Conservation (phyloP, 345 rosid species). For the Bretschneidera sinensis region DNA sequence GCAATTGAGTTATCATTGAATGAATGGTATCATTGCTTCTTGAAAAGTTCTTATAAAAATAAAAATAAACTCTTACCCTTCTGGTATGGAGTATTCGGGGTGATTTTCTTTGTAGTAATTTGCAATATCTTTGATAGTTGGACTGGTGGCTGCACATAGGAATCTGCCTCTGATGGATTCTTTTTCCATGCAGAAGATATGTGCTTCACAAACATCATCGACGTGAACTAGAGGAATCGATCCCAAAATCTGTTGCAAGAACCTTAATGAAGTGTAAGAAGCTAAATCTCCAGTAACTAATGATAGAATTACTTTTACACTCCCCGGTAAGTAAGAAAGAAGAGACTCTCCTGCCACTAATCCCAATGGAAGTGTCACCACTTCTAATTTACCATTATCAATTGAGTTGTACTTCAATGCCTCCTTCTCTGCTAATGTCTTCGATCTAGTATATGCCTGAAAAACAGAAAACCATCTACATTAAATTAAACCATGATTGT, state of each 20-base stretch:
- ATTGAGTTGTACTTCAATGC: conserved; percentile 15
- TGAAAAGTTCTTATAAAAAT: too few species aligned
- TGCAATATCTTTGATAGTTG: too few species aligned
- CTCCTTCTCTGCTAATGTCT: conserved; percentile 26
- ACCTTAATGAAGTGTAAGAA: conserved; percentile 5
- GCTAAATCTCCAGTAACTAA: neutral
- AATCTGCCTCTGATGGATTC: conserved; percentile 25
- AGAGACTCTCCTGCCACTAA: conserved; percentile 13
- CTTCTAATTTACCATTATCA: conserved; percentile 14
- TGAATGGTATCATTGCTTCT: too few species aligned
- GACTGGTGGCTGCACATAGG: too few species aligned
- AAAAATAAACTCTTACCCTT: too few species aligned
- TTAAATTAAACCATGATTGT: too few species aligned
- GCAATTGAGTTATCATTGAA: too few species aligned
- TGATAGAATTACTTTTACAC: conserved; percentile 7
- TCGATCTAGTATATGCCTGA: conserved; percentile 11
- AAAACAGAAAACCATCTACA: too few species aligned
- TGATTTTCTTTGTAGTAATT: too few species aligned
- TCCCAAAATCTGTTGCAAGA: conserved; percentile 17
- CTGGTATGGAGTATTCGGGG: too few species aligned
- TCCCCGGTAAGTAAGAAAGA: conserved; percentile 4
- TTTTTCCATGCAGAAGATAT: conserved; percentile 29
- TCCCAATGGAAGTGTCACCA: conserved; percentile 22
- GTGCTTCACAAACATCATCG: conserved; percentile 31
- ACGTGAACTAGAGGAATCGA: conserved; percentile 24